Base-by-base conservation (phyloP, 768 basidiomycete genomes). In the Xerocomellus amylosporus region DNA sequence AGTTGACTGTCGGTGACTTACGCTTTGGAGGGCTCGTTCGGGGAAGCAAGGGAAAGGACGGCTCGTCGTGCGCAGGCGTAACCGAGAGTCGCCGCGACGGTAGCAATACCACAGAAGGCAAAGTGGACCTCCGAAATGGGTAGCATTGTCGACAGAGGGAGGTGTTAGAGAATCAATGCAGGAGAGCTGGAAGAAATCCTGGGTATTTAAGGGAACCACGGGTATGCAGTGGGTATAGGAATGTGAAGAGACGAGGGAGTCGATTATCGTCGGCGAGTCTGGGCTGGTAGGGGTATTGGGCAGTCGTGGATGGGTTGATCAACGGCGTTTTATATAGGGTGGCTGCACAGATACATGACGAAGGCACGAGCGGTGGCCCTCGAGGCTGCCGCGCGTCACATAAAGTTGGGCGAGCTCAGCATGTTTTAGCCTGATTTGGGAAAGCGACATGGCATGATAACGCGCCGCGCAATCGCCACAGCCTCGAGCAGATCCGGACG, bases 11-110 rank as follows among this genome's bases (percentile, higher is more conserved):
- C 61, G 58, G 63, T 53, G 62, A 71, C 70, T 72, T 56, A 73
- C 70, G 57, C 61, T 62, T 55, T 61, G 62, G 58, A 58, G 50
- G 42, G 5, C n/a, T 62, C 53, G 60, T 53, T 54, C 28, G 58
- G n/a, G 34, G 65, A 37, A 42, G 58, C 42, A 12, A 68, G 46
- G 37, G 62, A 55, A 19, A 51, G 43, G 31, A 50, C 59, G 10
- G 66, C 68, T 53, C 76, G 78, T 47, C 81, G 78, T 20, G 77
- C 70, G 56, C 75, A 83, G 4, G 81, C 79, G 58, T 84, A 85
- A 46, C 83, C 80, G 24, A 84, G 75, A 14, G 79, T 80, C 8
- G 82, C 83, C 50, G 83, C 82, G 58, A 84, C 76, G 15, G 82
- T 83, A 30, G 83, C 82, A 53, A 85, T 72, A 56, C 82, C 79